Conservation (phyloP, 2,329 filamentous ascomycete genomes). For the Clonostachys rosea region DNA sequence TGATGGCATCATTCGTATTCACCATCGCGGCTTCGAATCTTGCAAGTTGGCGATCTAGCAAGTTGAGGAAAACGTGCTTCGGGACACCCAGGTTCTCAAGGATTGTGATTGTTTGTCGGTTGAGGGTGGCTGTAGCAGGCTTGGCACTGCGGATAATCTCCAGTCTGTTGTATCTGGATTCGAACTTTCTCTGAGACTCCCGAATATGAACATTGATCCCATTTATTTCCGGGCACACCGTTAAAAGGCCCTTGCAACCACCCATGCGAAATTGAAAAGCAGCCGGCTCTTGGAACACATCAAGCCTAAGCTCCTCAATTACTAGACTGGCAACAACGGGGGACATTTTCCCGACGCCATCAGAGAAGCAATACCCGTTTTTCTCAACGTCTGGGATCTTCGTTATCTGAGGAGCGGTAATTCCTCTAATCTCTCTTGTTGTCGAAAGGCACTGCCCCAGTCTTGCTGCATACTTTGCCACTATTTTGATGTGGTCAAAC, state of each 20-base stretch:
- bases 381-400: slow-evolving; percentile 68
- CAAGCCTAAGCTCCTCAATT: slow-evolving; percentile 62
- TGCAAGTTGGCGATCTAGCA: slow-evolving; percentile 63
- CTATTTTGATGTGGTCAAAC: slow-evolving; percentile 72
- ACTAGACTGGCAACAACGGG: slow-evolving; percentile 69
- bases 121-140: slow-evolving; percentile 74
- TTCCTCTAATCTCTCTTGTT: slow-evolving; percentile 67
- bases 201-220: slow-evolving; percentile 72
- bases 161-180: slow-evolving; percentile 62
- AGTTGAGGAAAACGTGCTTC: slow-evolving; percentile 59
- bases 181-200: slow-evolving; percentile 84
- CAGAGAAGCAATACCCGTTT: slow-evolving; percentile 72
- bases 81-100: slow-evolving; percentile 72
- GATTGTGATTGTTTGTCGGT: slow-evolving; percentile 87
- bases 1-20: slow-evolving; percentile 57
- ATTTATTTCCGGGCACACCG: slow-evolving; percentile 65
- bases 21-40: slow-evolving; percentile 68
- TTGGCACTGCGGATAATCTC: slow-evolving; percentile 83
- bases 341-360: slow-evolving; percentile 94
- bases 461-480: slow-evolving; percentile 88
- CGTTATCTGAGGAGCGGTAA: slow-evolving; percentile 51
- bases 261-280: slow-evolving; percentile 90
- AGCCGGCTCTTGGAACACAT: slow-evolving; percentile 60
- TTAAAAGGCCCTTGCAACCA: slow-evolving; percentile 86
- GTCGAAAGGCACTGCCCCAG: slow-evolving; percentile 96